phyloP scores from a whole-genome alignment of 2,329 filamentous ascomycete species.

The Pseudocercospora crystallina region DNA sequence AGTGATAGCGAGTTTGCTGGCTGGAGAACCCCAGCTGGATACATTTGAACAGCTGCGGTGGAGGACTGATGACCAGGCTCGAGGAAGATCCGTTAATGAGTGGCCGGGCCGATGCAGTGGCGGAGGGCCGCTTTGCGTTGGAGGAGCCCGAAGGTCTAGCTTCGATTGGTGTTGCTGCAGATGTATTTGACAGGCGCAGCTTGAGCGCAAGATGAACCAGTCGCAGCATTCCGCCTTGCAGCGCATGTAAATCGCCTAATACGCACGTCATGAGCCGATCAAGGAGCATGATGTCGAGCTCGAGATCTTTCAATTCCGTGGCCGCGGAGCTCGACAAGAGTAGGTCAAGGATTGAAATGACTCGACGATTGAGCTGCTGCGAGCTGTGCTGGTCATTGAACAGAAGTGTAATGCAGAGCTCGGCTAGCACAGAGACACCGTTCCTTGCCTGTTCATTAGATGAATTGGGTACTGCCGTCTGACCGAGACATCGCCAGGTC shows the following conservation, averaged over 20 bases:
- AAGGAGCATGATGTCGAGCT: constrained; percentile 30
- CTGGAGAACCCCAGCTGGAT: constrained; percentile 79
- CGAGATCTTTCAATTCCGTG: constrained; percentile 19
- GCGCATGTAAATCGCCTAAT: constrained; percentile 13
- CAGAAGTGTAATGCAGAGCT: constrained; percentile 23
- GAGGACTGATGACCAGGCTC: constrained; percentile 43
- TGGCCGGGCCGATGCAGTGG: constrained; percentile 5
- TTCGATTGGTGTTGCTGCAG: neutral
- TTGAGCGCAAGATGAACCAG: constrained; percentile 74
- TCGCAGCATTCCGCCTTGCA: constrained; percentile 64
- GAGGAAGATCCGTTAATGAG: neutral
- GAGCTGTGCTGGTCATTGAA: constrained; percentile 17
- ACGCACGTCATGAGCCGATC: constrained; percentile 25
- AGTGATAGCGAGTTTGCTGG: constrained; percentile 67
- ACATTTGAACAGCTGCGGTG: constrained; percentile 76
- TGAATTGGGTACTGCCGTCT: constrained; percentile 1
- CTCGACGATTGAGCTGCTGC: constrained; percentile 15
- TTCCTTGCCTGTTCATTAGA: neutral
- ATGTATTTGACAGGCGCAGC: constrained; percentile 41
- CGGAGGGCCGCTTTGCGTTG: constrained; percentile 6
- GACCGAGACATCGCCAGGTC: constrained; percentile 57
- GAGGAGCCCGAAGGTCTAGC: neutral
- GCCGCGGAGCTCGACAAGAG: constrained; percentile 23
- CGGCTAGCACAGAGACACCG: constrained; percentile 25
- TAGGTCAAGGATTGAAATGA: constrained; percentile 24